Evolutionary conservation across 2,329 filamentous ascomycete genomes (phyloP).

Genomic region (Colletotrichum lindemuthianum): DNA sequence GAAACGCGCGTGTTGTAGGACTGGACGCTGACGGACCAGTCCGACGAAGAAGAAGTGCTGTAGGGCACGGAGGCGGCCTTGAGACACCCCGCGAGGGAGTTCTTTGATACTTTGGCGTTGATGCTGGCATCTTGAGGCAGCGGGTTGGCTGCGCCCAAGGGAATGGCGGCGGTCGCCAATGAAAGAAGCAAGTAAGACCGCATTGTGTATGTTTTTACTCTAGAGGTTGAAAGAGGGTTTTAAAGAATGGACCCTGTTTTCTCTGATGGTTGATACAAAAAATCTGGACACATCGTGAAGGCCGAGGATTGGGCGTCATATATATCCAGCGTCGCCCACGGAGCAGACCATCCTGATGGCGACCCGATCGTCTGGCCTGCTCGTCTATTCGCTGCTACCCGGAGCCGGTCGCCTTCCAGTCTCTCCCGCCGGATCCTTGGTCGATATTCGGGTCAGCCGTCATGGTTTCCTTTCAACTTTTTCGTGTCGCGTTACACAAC

Average conservation of each 20-base stretch:
- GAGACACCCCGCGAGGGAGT: constrained; percentile 38
- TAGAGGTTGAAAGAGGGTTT: not conserved
- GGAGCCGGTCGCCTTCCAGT: not conserved
- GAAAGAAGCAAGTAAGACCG: constrained; percentile 2
- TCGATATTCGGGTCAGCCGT: not conserved
- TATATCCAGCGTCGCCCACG: not conserved
- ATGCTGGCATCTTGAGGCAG: constrained; percentile 3
- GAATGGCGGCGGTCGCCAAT: constrained; percentile 3
- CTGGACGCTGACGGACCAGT: constrained; percentile 37
- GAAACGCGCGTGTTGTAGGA: constrained; percentile 47
- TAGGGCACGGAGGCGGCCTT: constrained; percentile 38
- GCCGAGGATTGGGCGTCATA: not conserved
- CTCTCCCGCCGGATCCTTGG: not conserved
- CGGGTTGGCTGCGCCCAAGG: constrained; percentile 11
- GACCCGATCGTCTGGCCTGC: not conserved
- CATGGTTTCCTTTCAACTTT: not conserved
- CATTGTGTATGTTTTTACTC: constrained; percentile 9
- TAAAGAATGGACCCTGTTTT: constrained; percentile 13
- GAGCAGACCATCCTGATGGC: not conserved
- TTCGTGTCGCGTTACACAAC: not conserved
- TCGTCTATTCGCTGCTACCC: constrained; percentile 10
- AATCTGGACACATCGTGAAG: not conserved
- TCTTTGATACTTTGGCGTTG: constrained; percentile 13
- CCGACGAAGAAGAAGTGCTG: constrained; percentile 34
- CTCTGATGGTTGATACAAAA: not conserved